Evolutionary conservation across 768 basidiomycete species (phyloP).

Genomic region (Mycena galericulata): DNA sequence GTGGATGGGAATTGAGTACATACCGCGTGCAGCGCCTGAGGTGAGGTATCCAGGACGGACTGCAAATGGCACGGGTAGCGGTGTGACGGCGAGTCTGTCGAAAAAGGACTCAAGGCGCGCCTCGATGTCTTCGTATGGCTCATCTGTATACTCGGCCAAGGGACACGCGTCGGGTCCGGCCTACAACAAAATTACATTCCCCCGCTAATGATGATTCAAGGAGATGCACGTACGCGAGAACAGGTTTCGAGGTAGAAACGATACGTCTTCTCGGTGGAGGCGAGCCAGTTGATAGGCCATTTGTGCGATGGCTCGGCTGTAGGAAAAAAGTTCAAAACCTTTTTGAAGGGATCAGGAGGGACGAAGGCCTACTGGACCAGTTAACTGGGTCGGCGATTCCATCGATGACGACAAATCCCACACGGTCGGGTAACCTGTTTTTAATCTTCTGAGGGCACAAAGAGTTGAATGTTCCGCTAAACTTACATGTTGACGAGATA

Average conservation of each 20-base stretch:
- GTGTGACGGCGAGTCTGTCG: slow-evolving; percentile 29
- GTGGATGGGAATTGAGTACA: neutral
- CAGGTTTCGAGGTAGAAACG: slow-evolving; percentile 37
- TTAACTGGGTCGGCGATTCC: slow-evolving; percentile 38
- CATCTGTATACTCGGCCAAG: slow-evolving; percentile 24
- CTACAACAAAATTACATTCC: neutral
- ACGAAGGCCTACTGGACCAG: slow-evolving; percentile 35
- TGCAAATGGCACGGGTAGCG: slow-evolving; percentile 29
- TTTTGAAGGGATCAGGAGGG: neutral
- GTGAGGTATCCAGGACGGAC: slow-evolving; percentile 36
- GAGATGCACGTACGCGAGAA: neutral
- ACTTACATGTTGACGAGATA: slow-evolving; percentile 42
- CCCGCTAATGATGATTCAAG: neutral
- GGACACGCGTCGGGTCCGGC: slow-evolving; percentile 37
- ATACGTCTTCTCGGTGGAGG: slow-evolving; percentile 39
- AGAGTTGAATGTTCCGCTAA: neutral
- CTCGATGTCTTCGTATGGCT: slow-evolving; percentile 25
- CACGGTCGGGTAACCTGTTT: slow-evolving; percentile 36
- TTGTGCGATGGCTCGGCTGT: slow-evolving; percentile 40
- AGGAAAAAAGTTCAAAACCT: neutral
- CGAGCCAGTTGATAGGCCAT: slow-evolving; percentile 39
- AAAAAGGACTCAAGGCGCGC: slow-evolving; percentile 35
- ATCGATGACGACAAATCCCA: slow-evolving; percentile 38
- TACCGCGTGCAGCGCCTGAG: slow-evolving; percentile 39
- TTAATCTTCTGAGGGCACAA: neutral